Evolutionary conservation across 2,329 filamentous ascomycete species (phyloP).

Genomic region (Microdochium bolleyi): DNA sequence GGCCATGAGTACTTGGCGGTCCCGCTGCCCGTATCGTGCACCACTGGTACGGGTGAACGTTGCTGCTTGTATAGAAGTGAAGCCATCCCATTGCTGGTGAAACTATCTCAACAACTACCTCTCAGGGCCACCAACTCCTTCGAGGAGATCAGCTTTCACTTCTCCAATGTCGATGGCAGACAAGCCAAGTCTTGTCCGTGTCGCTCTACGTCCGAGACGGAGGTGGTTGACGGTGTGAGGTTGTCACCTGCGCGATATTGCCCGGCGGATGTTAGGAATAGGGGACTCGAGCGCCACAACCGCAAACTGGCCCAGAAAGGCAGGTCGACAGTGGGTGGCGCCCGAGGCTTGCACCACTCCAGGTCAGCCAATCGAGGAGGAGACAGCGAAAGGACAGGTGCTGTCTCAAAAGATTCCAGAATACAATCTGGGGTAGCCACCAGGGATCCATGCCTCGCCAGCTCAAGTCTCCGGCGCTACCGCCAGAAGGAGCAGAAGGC

Average conservation of each 20-base stretch:
- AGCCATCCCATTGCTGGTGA: too few relatives aligned
- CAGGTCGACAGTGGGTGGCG: neutral
- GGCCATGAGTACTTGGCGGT: neutral
- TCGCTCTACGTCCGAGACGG: too few relatives aligned
- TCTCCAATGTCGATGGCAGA: too few relatives aligned
- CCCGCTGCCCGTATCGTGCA: neutral
- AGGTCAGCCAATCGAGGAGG: neutral
- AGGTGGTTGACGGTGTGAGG: neutral
- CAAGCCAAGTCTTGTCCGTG: too few relatives aligned
- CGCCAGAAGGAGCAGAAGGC: neutral
- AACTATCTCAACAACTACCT: too few relatives aligned
- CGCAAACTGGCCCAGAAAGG: neutral
- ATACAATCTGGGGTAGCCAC: neutral
- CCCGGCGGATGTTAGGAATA: neutral
- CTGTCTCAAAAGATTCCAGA: neutral
- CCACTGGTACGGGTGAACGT: too few relatives aligned
- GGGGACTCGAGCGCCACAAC: neutral
- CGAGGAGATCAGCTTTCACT: too few relatives aligned
- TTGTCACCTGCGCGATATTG: neutral
- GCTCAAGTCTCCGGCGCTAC: neutral
- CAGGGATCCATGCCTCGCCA: neutral
- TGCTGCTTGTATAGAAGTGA: too few relatives aligned
- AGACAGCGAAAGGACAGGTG: neutral
- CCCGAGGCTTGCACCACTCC: neutral
- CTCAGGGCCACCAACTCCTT: too few relatives aligned